Evolutionary conservation across 1,284 basidiomycete species (phyloP), one percentile per base, ranked within the genome.

Genomic region (Ceratobasidium papillatum): DNA sequence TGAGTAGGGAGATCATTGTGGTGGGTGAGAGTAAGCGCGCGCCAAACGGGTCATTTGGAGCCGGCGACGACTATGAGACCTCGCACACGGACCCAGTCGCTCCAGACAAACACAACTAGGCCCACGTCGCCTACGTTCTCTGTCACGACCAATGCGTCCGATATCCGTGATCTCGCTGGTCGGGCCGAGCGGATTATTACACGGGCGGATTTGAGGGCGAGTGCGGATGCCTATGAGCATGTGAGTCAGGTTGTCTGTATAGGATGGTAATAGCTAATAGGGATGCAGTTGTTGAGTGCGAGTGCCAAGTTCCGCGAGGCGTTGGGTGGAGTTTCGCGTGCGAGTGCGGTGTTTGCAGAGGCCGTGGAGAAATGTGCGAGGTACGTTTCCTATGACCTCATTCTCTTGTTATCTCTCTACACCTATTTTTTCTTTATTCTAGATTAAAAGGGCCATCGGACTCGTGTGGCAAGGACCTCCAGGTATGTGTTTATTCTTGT

Each of bases 221-320:
- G 92, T 79, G 78, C 95, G 56, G 88, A 90, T 78, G 88, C 92
- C 17, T 95, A 94, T 80, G 93, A 94, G 80, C 89, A 91, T 69
- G 93, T 93, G 80, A 80, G 89, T 80, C 62, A 59, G 47, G 74
- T 30, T 30, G 38, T 72, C 51, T 27, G 22, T 56, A 30, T 61
- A n/a, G 32, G 27, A 7, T 30, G 14, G 22, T 3, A 22, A 45
- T 5, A 11, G 68, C 17, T 17, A 61, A 43, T 30, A 12, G 36
- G 25, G 27, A 52, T 56, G 56, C 78, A 96, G 90, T 86, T 98
- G 64, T 88, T 98, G 83, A 87, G 83, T 77, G 88, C 90, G 58
- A 93, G 93, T 77, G 91, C 94, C 65, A 88, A 87, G 71, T 98
- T 97, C 84, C 93, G 96, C 62, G 86, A 90, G 45, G 92, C 94